A percentile compares a stretch with the other conserved stretches of the same genome.
phyloP scores from a whole-genome alignment of 495 filamentous ascomycete genomes.

The Neurospora sp. region DNA sequence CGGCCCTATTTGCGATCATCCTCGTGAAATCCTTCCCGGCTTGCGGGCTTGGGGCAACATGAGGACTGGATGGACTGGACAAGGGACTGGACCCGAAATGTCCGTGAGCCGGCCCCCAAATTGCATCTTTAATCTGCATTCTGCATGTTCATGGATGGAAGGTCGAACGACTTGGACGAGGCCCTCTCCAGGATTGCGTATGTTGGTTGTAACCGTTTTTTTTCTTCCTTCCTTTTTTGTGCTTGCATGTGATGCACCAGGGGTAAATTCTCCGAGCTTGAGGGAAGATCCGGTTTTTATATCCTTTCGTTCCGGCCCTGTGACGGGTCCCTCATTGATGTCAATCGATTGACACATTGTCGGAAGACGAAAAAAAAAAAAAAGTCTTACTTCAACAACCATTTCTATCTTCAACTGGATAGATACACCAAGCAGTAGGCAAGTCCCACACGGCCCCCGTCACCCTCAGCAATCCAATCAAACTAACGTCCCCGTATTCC shows the following conservation, averaged over 20 bases:
- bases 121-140: not conserved
- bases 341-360: not conserved
- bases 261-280: not conserved
- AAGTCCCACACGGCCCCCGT: not conserved
- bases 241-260: not conserved
- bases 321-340: not conserved
- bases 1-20: not conserved
- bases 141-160: not conserved
- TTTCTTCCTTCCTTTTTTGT: not conserved
- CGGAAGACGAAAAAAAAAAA: not conserved
- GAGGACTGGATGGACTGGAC: not conserved
- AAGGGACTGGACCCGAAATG: not conserved
- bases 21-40: not conserved
- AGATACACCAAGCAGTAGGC: not conserved
- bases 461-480: not conserved
- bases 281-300: not conserved
- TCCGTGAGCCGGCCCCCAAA: not conserved
- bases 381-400: not conserved
- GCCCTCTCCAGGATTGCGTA: not conserved
- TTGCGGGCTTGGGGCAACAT: not conserved
- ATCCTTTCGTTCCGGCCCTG: not conserved
- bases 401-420: not conserved
- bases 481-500: not conserved
- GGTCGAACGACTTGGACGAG: not conserved
- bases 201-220: not conserved